phyloP scores from a whole-genome alignment of 2,329 filamentous ascomycete species.

The Xylariaceae sp. region DNA sequence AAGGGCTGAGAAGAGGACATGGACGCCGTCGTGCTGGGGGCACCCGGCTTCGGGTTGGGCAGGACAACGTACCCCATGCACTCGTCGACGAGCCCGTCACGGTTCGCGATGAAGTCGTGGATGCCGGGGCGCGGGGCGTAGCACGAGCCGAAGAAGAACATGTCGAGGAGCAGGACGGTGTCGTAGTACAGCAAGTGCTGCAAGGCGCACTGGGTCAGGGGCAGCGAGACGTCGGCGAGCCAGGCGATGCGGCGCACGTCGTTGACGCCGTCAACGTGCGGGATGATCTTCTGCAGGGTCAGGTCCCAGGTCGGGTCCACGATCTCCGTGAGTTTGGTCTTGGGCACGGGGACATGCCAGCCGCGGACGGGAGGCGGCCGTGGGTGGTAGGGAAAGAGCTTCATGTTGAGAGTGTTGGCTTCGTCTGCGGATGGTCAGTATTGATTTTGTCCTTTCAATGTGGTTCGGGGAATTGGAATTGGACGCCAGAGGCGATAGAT shows the following conservation, averaged over 20 bases:
- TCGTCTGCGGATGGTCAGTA: slow-evolving; percentile 56
- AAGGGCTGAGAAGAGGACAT: too few relatives aligned
- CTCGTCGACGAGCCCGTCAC: slow-evolving; percentile 73
- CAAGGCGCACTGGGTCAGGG: slow-evolving; percentile 79
- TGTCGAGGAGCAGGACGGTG: slow-evolving; percentile 82
- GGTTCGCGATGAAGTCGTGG: slow-evolving; percentile 72
- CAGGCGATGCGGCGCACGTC: slow-evolving; percentile 84
- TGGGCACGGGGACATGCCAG: slow-evolving; percentile 85
- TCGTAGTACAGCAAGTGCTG: slow-evolving; percentile 92
- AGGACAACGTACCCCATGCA: slow-evolving; percentile 78
- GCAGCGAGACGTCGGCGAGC: slow-evolving; percentile 79
- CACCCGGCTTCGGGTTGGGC: not conserved
- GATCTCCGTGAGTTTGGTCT: slow-evolving; percentile 60
- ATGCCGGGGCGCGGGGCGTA: slow-evolving; percentile 81
- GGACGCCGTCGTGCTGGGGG: not conserved
- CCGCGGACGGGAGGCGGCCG: slow-evolving; percentile 73
- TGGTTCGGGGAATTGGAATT: too few relatives aligned
- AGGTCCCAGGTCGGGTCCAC: slow-evolving; percentile 69
- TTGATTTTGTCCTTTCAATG: too few relatives aligned
- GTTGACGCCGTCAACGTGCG: slow-evolving; percentile 85
- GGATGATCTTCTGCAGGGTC: slow-evolving; percentile 73
- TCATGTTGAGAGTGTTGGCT: slow-evolving; percentile 92
- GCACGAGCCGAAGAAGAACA: slow-evolving; percentile 90
- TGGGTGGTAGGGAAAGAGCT: slow-evolving; percentile 80
- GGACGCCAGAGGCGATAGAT: not conserved